A percentile compares a stretch with the other conserved stretches of the same genome.
These are phyloP conservation scores for Scutellaria baicalensis DNA, from an alignment of 257 asterid genomes.

Conservation along the genomic window DNA sequence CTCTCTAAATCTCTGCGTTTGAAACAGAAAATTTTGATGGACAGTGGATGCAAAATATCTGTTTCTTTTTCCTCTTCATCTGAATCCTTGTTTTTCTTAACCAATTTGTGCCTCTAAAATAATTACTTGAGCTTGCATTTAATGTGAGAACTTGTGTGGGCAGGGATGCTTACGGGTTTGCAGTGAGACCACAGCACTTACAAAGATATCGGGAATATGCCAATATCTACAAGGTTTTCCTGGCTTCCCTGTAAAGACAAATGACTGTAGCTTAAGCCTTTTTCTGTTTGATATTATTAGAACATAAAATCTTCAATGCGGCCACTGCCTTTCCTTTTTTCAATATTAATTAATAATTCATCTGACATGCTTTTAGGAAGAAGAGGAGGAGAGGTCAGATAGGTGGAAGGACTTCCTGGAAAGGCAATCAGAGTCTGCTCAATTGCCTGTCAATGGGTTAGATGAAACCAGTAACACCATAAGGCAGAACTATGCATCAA, in stretches of 20 bases:
- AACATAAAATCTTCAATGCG: not conserved
- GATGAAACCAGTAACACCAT: conserved; percentile 17
- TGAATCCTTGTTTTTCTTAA: not conserved
- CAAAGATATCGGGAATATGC: conserved; percentile 94
- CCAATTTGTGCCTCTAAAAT: not conserved
- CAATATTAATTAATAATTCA: not conserved
- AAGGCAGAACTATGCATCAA: conserved; percentile 21
- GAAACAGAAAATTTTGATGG: not conserved
- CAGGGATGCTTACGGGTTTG: conserved; percentile 99
- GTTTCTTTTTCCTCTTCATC: not conserved
- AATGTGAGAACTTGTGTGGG: conserved; percentile 11
- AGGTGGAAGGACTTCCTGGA: conserved; percentile 86
- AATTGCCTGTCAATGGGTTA: conserved; percentile 30
- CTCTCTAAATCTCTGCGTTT: not conserved
- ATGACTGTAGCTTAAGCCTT: not conserved
- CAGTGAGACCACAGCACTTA: conserved; percentile 93
- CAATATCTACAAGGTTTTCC: conserved; percentile 79
- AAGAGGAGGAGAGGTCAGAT: conserved; percentile 96
- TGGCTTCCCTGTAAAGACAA: conserved; percentile 1
- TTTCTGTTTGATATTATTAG: not conserved
- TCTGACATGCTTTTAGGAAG: conserved; percentile 54
- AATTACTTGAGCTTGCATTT: not conserved
- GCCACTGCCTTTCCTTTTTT: not conserved
- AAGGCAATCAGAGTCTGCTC: conserved; percentile 56
- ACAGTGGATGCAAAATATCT: conserved; percentile 1